Percentiles rank a stretch among this genome's conserved stretches.
phyloP scores from a whole-genome alignment of 257 asterid genomes.

The Jacaranda copaia region DNA sequence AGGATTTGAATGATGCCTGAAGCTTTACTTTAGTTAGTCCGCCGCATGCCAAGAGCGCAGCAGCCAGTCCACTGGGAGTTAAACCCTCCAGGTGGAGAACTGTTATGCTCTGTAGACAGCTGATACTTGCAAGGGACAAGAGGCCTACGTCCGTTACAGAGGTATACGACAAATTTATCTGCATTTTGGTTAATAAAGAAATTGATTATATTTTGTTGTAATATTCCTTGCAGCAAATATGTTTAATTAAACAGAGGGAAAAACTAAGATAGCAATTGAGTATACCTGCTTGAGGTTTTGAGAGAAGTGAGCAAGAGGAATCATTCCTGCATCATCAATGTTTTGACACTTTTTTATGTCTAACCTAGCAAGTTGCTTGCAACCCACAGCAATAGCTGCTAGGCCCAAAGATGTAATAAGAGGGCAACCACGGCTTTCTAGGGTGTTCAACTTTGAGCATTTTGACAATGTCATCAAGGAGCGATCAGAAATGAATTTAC shows the following conservation, averaged over 20 bases:
- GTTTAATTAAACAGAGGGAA: background rate
- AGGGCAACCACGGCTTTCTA: conserved; percentile 87
- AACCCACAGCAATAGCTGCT: conserved; percentile 74
- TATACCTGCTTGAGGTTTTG: conserved; percentile 86
- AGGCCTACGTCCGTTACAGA: conserved; percentile 84
- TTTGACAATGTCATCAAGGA: conserved; percentile 74
- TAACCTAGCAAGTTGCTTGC: conserved; percentile 70
- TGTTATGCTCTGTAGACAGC: conserved; percentile 82
- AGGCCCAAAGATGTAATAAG: conserved; percentile 76
- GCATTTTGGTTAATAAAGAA: conserved; percentile 22
- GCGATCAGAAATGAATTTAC: conserved; percentile 60
- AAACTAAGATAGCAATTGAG: background rate
- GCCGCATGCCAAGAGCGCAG: conserved; percentile 78
- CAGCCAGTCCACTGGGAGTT: conserved; percentile 70
- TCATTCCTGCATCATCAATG: conserved; percentile 80
- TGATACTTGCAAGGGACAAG: conserved; percentile 71
- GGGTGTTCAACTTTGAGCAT: conserved; percentile 67
- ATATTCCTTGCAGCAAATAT: background rate
- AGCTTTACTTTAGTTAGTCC: conserved; percentile 89
- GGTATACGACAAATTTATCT: conserved; percentile 85
- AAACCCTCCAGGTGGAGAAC: conserved; percentile 66
- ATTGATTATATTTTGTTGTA: background rate
- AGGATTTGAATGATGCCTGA: conserved; percentile 62
- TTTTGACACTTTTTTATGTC: conserved; percentile 80
- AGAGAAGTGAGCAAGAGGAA: conserved; percentile 74